Percentiles rank a stretch among this genome's conserved stretches.
Conservation (phyloP, 1,284 basidiomycete species). For the Volvariella surrecta region DNA sequence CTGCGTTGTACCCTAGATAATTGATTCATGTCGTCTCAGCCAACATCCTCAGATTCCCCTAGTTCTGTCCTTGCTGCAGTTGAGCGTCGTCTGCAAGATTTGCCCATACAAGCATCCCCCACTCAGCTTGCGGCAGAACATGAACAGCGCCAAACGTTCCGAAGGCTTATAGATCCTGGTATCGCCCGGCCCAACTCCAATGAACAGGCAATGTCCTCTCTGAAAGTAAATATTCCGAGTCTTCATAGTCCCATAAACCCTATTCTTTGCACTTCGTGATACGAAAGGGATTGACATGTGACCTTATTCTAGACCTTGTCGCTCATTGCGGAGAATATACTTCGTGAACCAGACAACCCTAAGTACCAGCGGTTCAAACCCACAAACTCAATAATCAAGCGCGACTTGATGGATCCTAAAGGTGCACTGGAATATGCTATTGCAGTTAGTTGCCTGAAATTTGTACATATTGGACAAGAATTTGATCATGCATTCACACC, state of each 20-base stretch:
- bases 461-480: conserved; percentile 4
- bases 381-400: conserved; percentile 62
- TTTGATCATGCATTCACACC: conserved; percentile 7
- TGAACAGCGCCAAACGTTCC: conserved; percentile 59
- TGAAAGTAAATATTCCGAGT: conserved; percentile 45
- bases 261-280: too few relatives aligned
- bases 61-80: conserved; percentile 34
- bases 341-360: conserved; percentile 58
- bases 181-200: conserved; percentile 65
- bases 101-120: conserved; percentile 21
- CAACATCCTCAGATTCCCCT: conserved; percentile 3
- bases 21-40: background rate
- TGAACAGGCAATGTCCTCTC: conserved; percentile 45
- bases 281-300: too few relatives aligned
- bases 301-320: conserved; percentile 43
- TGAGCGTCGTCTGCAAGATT: conserved; percentile 26
- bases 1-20: too few relatives aligned
- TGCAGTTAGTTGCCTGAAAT: conserved; percentile 42
- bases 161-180: conserved; percentile 67
- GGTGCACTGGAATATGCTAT: conserved; percentile 73
- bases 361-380: conserved; percentile 69
- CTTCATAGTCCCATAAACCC: conserved; percentile 7
- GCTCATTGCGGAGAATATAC: conserved; percentile 63
- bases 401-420: conserved; percentile 45
- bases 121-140: conserved; percentile 44